phyloP scores from a whole-genome alignment of 805 yeast genomes.

The Cyberlindnera euphorbiae region DNA sequence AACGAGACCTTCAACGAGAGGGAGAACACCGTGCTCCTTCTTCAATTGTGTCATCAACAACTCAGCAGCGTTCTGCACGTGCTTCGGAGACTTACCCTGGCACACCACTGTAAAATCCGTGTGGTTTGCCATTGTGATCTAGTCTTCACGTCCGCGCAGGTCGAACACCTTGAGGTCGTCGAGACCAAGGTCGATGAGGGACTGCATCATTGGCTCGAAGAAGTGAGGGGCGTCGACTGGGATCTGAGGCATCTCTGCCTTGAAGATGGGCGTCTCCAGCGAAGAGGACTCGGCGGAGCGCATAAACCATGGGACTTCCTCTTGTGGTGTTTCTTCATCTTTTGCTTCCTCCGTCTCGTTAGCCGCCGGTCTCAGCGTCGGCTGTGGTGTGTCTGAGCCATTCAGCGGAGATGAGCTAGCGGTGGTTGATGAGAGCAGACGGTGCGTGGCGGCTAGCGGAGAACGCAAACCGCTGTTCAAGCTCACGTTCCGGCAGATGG shows the following conservation, averaged over 20 bases:
- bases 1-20: slow-evolving; percentile 67
- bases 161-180: slow-evolving; percentile 62
- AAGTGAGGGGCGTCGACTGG: slow-evolving; percentile 57
- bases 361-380: background rate
- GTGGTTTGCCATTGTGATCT: slow-evolving; percentile 34
- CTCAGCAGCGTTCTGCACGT: slow-evolving; percentile 63
- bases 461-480: background rate
- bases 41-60: slow-evolving; percentile 58
- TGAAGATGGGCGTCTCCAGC: slow-evolving; percentile 31
- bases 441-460: background rate
- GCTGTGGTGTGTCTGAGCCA: background rate
- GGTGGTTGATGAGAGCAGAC: background rate
- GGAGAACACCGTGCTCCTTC: slow-evolving; percentile 38
- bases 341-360: background rate
- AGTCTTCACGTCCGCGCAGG: slow-evolving; percentile 37
- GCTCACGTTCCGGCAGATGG: background rate
- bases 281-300: slow-evolving; percentile 37
- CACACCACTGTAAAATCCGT: slow-evolving; percentile 56
- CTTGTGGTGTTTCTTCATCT: background rate
- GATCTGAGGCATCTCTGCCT: slow-evolving; percentile 45
- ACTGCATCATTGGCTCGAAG: slow-evolving; percentile 39
- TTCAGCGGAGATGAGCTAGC: background rate
- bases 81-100: slow-evolving; percentile 75
- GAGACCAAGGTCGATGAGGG: slow-evolving; percentile 59
- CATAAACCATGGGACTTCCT: slow-evolving; percentile 56